Base-by-base conservation (phyloP, 805 yeast species). In the Tanozyma kutaoensis region DNA sequence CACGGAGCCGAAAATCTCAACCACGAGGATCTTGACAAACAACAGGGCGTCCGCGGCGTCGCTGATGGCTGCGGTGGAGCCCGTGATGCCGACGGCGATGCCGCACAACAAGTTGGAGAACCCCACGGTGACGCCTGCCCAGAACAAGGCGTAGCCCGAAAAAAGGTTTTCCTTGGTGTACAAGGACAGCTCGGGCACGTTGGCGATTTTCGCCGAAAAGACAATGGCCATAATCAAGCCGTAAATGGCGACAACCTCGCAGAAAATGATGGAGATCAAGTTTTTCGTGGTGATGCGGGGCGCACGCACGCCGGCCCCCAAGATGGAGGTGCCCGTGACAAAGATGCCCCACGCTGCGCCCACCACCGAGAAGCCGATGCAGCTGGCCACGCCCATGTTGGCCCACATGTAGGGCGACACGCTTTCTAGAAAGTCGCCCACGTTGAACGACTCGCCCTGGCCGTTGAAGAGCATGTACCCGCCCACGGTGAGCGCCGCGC, bases 331-430 rank as follows among this genome's bases (percentile, higher is more conserved):
- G 22, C 98, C 98, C 2, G 97, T 88, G 35, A 91, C 70, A 52
- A 88, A 91, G 40, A 91, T 91, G 37, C 98, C 98, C 98, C 98
- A 91, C 4, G 97, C 97, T 11, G 98, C 98, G 22, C 98, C 98
- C 23, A 86, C 77, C 11, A 91, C 96, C 26, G 93, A 76, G 33
- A 91, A 67, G 10, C 97, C 97, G 40, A 93, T 85, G 57, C 98
- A 88, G 27, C 74, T 57, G 11, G 80, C 76, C 36, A 91, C 84
- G 29, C 98, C 98, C 36, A 85, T 54, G 36, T 71, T 69, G 16
- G 96, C 97, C 97, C 97, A 91, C 77, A 91, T 71, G 50, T 91
- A 91, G 5, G 98, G 98, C 14, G 96, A 84, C 3, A 91, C 73
- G 20, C 77, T 62, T 39, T 74, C 72, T 38, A 91, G 66, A 47